These are phyloP conservation scores for Hibiscus mutabilis DNA, from an alignment of 345 rosid species.

Conservation along the genomic window DNA sequence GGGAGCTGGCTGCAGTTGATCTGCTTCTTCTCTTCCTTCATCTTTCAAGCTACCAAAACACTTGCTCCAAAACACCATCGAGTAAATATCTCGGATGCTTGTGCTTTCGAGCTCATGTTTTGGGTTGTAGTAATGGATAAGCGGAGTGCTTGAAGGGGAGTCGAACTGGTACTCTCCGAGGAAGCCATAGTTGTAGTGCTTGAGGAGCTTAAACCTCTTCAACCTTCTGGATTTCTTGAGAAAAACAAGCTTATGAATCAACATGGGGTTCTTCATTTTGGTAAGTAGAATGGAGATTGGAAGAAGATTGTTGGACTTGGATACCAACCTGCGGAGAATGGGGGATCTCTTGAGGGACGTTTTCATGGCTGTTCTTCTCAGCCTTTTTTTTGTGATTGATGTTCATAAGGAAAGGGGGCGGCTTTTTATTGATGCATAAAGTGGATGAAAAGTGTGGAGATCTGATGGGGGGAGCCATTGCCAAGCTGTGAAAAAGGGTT, in stretches of 20 bases:
- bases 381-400: neutral
- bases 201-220: neutral
- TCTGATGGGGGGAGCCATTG: neutral
- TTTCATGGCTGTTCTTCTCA: neutral
- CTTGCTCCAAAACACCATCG: slow-evolving; percentile 27
- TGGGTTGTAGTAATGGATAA: slow-evolving; percentile 13
- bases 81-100: slow-evolving; percentile 6
- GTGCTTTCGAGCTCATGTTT: slow-evolving; percentile 5
- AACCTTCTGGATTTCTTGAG: neutral
- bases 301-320: neutral
- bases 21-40: slow-evolving; percentile 11
- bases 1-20: slow-evolving; percentile 6
- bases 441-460: neutral
- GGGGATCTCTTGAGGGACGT: neutral
- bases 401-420: neutral
- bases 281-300: neutral
- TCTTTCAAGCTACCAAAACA: slow-evolving; percentile 33
- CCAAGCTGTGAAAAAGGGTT: neutral
- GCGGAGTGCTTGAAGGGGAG: slow-evolving; percentile 40
- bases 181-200: neutral
- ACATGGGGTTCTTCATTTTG: neutral
- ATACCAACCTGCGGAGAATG: neutral
- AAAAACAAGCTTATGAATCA: neutral
- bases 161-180: slow-evolving; percentile 38
- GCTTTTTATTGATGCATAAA: neutral